phyloP scores from a whole-genome alignment of 129 eudicot species.

The Logfia minima region DNA sequence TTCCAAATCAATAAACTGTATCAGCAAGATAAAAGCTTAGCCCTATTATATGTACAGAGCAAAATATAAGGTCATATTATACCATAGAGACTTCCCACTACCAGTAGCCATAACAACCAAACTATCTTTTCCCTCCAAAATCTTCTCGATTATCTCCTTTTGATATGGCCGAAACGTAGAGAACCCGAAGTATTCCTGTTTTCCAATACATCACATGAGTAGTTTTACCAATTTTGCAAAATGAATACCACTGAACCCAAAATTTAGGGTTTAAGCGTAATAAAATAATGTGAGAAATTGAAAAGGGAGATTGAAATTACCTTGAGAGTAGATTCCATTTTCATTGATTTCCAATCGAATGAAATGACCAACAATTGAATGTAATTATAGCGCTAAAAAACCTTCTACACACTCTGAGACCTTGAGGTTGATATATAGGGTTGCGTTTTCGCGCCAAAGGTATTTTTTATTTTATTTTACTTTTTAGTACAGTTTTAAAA shows the following conservation, averaged over 20 bases:
- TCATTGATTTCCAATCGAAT: neutral
- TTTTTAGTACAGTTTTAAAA: no score
- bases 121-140: slow-evolving; percentile 72
- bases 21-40: neutral
- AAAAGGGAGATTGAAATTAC: slow-evolving; percentile 10
- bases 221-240: neutral
- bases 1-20: neutral
- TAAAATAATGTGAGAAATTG: neutral
- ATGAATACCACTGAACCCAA: neutral
- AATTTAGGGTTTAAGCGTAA: slow-evolving; percentile 26
- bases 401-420: neutral
- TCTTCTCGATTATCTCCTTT: slow-evolving; percentile 62
- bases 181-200: slow-evolving; percentile 73
- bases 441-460: neutral
- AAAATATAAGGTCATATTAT: neutral
- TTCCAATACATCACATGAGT: neutral
- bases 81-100: slow-evolving; percentile 95
- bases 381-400: neutral
- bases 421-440: neutral
- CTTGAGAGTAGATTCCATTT: slow-evolving; percentile 36
- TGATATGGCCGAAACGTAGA: slow-evolving; percentile 77
- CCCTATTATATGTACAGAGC: neutral
- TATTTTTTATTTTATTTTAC: no score
- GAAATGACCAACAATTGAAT: slow-evolving; percentile 1
- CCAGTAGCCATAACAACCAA: slow-evolving; percentile 97